Evolutionary conservation across 768 basidiomycete genomes (phyloP).

Genomic region (Pisolithus microcarpus): DNA sequence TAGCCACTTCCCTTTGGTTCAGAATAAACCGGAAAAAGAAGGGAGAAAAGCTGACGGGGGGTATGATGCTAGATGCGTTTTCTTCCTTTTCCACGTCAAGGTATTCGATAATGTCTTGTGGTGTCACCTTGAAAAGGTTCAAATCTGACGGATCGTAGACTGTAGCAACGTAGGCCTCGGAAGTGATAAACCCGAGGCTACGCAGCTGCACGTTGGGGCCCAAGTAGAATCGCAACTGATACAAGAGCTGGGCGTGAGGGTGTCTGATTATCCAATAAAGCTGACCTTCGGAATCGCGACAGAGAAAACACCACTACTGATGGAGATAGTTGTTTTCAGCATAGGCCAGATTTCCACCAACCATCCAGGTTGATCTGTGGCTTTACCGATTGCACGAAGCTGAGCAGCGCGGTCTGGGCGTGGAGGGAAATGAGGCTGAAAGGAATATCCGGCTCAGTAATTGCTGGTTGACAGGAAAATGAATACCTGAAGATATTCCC

Average conservation of each 20-base stretch:
- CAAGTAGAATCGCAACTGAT: conserved; percentile 9
- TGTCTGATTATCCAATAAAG: background rate
- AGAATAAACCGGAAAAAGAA: background rate
- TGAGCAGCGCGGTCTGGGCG: background rate
- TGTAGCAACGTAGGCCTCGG: conserved; percentile 12
- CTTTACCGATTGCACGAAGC: conserved; percentile 12
- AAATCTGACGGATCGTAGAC: conserved; percentile 6
- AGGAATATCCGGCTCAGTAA: too few species aligned
- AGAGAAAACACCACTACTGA: conserved; percentile 14
- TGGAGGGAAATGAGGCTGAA: too few species aligned
- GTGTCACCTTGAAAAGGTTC: conserved; percentile 11
- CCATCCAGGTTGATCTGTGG: conserved; percentile 9
- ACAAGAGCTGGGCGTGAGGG: background rate
- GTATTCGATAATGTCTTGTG: conserved; percentile 14
- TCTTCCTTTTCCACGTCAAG: conserved; percentile 11
- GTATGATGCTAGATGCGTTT: conserved; percentile 5
- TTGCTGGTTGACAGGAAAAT: too few species aligned
- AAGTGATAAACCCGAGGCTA: conserved; percentile 11
- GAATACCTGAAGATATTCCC: too few species aligned
- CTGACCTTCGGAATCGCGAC: conserved; percentile 10
- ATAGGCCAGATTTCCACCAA: conserved; percentile 8
- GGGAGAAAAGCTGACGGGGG: conserved; percentile 4
- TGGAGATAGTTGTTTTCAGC: conserved; percentile 9
- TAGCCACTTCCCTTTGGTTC: conserved; percentile 2
- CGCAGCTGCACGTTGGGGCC: conserved; percentile 9